These are phyloP conservation scores for Rhizopogon rudus DNA, from an alignment of 768 basidiomycete species.

Conservation along the genomic window DNA sequence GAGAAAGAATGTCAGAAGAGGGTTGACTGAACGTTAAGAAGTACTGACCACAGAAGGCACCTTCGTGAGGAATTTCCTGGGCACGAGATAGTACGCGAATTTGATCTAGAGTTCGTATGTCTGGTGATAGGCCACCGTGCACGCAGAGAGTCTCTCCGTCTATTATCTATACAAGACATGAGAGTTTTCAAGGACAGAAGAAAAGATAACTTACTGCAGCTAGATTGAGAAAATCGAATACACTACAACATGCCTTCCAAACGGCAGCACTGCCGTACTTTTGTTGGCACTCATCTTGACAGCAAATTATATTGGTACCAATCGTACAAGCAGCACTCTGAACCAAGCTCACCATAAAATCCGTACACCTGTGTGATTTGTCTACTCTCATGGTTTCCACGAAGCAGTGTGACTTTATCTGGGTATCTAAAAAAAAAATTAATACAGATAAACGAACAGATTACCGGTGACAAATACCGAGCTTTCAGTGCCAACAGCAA, in stretches of 20 bases:
- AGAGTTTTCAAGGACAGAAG: not conserved
- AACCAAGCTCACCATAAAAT: conserved; percentile 74
- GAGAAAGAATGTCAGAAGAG: not conserved
- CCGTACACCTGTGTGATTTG: conserved; percentile 99
- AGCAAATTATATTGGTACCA: not conserved
- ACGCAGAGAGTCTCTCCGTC: conserved; percentile 92
- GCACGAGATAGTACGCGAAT: conserved; percentile 88
- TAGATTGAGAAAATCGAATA: conserved; percentile 93
- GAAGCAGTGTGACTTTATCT: conserved; percentile 83
- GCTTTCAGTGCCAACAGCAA: conserved; percentile 87
- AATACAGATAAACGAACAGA: conserved; percentile 3
- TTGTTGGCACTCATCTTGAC: conserved; percentile 89
- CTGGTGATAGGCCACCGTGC: conserved; percentile 93
- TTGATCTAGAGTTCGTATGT: conserved; percentile 92
- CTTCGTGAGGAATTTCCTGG: conserved; percentile 98
- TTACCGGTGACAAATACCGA: conserved; percentile 42
- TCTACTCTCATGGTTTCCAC: conserved; percentile 95
- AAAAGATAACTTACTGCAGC: conserved; percentile 63
- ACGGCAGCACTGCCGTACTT: conserved; percentile 95
- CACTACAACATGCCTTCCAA: conserved; percentile 96
- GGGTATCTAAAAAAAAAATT: conserved; percentile 60
- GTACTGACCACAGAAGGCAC: conserved; percentile 85
- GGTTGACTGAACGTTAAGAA: not conserved
- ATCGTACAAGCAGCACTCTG: not conserved
- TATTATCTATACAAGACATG: conserved; percentile 62